These are phyloP conservation scores for Cladosporium sp. DNA, from an alignment of 2,329 filamentous ascomycete species.

Conservation along the genomic window DNA sequence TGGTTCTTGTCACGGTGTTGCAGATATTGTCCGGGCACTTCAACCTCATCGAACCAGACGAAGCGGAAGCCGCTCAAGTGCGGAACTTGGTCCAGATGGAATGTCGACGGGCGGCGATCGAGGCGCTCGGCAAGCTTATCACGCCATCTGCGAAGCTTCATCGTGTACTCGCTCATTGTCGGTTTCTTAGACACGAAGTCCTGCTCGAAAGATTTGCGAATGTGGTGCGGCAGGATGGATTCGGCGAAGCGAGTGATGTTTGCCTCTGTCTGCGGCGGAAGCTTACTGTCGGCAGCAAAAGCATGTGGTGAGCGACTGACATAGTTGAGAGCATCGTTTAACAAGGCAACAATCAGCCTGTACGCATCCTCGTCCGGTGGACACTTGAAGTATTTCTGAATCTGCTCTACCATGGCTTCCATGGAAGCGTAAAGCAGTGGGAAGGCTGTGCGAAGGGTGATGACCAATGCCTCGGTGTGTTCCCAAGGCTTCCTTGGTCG, in stretches of 20 bases:
- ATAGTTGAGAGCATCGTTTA: constrained; percentile 93
- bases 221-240: constrained; percentile 89
- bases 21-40: constrained; percentile 94
- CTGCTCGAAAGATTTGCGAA: constrained; percentile 93
- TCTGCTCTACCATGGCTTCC: constrained; percentile 99
- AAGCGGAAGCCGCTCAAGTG: constrained; percentile 94
- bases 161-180: constrained; percentile 97
- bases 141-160: constrained; percentile 91
- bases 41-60: constrained; percentile 97
- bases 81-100: constrained; percentile 79
- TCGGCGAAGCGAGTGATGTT: constrained; percentile 97
- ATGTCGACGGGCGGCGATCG: constrained; percentile 70
- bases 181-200: constrained; percentile 95
- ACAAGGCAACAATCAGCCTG: constrained; percentile 88
- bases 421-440: constrained; percentile 92
- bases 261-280: constrained; percentile 83
- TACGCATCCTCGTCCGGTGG: constrained; percentile 98
- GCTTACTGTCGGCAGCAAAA: constrained; percentile 85
- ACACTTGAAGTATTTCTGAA: constrained; percentile 98
- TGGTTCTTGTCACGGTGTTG: constrained; percentile 99
- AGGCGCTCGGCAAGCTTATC: constrained; percentile 98
- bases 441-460: constrained; percentile 93
- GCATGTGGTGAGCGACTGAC: constrained; percentile 81
- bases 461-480: constrained; percentile 91
- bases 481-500: constrained; percentile 83